Conservation (phyloP, 1,284 basidiomycete genomes). For the Erythrobasidium hasegawianum region DNA sequence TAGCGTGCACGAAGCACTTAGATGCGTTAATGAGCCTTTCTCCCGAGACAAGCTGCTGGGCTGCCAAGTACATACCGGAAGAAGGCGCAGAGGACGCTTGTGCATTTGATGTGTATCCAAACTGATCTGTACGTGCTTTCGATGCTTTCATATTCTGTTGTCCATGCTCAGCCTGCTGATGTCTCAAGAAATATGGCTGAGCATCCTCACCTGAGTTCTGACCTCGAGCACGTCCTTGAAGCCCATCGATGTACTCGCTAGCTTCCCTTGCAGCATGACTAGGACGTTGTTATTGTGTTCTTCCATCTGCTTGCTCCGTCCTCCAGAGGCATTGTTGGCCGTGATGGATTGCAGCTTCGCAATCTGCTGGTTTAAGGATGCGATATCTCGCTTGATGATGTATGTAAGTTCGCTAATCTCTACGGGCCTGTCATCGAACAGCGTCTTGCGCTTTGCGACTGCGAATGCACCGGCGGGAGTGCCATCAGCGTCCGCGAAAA, state of each 20-base stretch:
- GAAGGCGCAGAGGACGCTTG: conserved; percentile 67
- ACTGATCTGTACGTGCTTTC: conserved; percentile 93
- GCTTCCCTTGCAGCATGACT: conserved; percentile 90
- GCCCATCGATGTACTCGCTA: conserved; percentile 90
- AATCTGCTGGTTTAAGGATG: conserved; percentile 93
- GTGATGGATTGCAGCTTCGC: conserved; percentile 66
- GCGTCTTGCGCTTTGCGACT: conserved; percentile 99
- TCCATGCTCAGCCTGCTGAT: conserved; percentile 52
- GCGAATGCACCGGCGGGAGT: conserved; percentile 24
- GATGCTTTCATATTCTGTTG: conserved; percentile 99
- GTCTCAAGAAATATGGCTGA: neutral
- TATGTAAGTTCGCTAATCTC: conserved; percentile 99
- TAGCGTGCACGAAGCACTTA: conserved; percentile 47
- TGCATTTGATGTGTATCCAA: conserved; percentile 80
- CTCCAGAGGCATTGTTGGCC: conserved; percentile 34
- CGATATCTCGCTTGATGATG: conserved; percentile 99
- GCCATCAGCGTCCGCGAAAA: too few relatives aligned
- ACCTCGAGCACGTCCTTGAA: conserved; percentile 99
- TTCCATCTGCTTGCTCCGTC: conserved; percentile 70
- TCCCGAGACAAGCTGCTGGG: conserved; percentile 5
- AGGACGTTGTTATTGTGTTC: conserved; percentile 97
- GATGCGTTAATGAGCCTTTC: conserved; percentile 40
- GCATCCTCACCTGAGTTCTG: conserved; percentile 72
- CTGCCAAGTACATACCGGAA: conserved; percentile 53
- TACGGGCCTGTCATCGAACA: conserved; percentile 97